phyloP scores from a whole-genome alignment of 2,329 filamentous ascomycete genomes.

The Cordyceps sp. region DNA sequence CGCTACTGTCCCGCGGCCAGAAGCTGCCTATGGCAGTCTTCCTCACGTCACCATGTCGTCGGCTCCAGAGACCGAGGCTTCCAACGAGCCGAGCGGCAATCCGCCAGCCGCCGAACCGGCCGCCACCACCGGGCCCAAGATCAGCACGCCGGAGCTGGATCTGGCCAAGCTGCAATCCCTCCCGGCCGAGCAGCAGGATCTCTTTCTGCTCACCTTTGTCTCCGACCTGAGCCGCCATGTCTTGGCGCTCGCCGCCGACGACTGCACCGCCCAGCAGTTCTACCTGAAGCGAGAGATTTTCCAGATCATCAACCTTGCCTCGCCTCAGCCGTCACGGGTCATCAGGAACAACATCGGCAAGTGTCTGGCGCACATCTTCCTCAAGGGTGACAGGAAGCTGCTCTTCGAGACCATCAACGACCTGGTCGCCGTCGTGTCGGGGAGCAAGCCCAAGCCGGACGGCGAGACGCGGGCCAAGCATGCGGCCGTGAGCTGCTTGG shows the following conservation, averaged over 20 bases:
- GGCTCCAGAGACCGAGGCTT: slow-evolving; percentile 16
- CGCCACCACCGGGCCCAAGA: slow-evolving; percentile 20
- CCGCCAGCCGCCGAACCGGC: slow-evolving; percentile 8
- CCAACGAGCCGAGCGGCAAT: not conserved
- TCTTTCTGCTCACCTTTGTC: slow-evolving; percentile 82
- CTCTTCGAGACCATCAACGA: slow-evolving; percentile 93
- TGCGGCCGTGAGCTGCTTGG: slow-evolving; percentile 73
- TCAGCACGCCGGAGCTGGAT: slow-evolving; percentile 64
- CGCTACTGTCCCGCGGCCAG: too few relatives aligned
- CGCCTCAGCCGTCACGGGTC: slow-evolving; percentile 72
- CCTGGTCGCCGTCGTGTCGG: slow-evolving; percentile 53
- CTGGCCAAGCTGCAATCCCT: slow-evolving; percentile 76
- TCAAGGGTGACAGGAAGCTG: slow-evolving; percentile 73
- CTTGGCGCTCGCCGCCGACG: slow-evolving; percentile 53
- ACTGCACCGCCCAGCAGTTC: slow-evolving; percentile 75
- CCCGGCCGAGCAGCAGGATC: slow-evolving; percentile 85
- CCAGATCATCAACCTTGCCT: slow-evolving; percentile 73
- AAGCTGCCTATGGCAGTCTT: slow-evolving; percentile 7
- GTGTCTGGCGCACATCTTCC: slow-evolving; percentile 70
- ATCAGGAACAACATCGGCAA: slow-evolving; percentile 78
- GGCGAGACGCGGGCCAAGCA: slow-evolving; percentile 67
- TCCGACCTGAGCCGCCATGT: slow-evolving; percentile 72
- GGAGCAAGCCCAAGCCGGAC: slow-evolving; percentile 58
- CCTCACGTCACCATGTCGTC: slow-evolving; percentile 16
- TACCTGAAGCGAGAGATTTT: slow-evolving; percentile 89